phyloP scores from a whole-genome alignment of 1,284 basidiomycete species.

The Prillingera fragicola region DNA sequence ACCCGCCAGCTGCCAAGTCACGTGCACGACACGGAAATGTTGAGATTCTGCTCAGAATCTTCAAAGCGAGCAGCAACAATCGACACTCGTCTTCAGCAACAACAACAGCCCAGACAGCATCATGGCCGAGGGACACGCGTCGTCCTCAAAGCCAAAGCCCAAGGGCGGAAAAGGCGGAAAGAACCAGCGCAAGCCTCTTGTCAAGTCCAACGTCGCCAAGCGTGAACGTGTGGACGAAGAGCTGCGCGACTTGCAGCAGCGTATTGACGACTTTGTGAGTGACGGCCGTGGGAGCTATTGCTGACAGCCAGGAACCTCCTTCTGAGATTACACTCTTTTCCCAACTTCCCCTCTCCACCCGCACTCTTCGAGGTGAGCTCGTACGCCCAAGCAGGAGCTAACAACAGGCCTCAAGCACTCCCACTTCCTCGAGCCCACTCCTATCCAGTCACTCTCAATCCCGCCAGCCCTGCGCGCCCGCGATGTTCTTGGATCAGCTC shows the following conservation, averaged over 20 bases:
- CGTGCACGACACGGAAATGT: too few relatives aligned
- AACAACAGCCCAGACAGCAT: not conserved
- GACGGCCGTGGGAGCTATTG: not conserved
- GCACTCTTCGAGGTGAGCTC: constrained; percentile 39
- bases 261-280: constrained; percentile 43
- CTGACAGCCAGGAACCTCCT: constrained; percentile 22
- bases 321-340: constrained; percentile 40
- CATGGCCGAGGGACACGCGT: constrained; percentile 31
- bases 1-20: too few relatives aligned
- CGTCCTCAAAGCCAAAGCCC: constrained; percentile 24
- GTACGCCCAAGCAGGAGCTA: not conserved
- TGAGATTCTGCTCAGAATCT: too few relatives aligned
- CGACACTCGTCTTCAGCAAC: not conserved
- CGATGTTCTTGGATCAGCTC: constrained; percentile 70
- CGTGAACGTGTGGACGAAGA: constrained; percentile 42
- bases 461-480: constrained; percentile 61
- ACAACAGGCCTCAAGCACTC: constrained; percentile 69
- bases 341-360: constrained; percentile 46
- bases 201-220: constrained; percentile 42
- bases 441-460: constrained; percentile 65
- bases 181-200: constrained; percentile 14
- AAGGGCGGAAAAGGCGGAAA: too few relatives aligned
- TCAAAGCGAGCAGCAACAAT: too few relatives aligned
- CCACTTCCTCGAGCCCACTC: constrained; percentile 80
- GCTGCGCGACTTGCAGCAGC: constrained; percentile 37